phyloP scores from a whole-genome alignment of 2,329 filamentous ascomycete species.

The Beauveria australis region DNA sequence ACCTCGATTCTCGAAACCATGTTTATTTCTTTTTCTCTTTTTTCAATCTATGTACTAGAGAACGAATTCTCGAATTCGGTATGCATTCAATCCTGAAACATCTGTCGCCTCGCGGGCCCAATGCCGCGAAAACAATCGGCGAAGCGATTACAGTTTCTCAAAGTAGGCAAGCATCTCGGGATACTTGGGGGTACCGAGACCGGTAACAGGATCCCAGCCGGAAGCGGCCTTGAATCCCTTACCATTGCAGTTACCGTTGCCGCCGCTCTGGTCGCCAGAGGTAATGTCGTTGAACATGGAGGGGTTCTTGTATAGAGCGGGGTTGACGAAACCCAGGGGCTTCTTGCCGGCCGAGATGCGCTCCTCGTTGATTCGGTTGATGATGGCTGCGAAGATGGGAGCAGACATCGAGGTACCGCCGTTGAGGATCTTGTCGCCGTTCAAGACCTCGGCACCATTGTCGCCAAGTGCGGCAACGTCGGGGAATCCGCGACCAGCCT shows the following conservation, averaged over 20 bases:
- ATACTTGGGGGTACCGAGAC: conserved; percentile 12
- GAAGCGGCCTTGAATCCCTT: background rate
- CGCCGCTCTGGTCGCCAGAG: background rate
- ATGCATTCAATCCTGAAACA: conserved; percentile 1
- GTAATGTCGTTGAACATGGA: conserved; percentile 7
- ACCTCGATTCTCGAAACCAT: conserved; percentile 4
- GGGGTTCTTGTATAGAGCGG: conserved; percentile 11
- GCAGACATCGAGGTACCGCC: conserved; percentile 13
- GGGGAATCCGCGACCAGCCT: conserved; percentile 31
- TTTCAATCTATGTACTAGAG: too few species aligned
- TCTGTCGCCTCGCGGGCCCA: too few species aligned
- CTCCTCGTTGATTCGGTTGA: conserved; percentile 16
- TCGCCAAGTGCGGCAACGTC: conserved; percentile 36
- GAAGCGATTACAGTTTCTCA: background rate
- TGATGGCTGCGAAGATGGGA: conserved; percentile 14
- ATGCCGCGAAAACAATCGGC: background rate
- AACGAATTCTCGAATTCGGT: too few species aligned
- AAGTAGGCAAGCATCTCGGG: conserved; percentile 5
- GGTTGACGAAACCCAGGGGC: conserved; percentile 25
- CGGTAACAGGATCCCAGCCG: conserved; percentile 11
- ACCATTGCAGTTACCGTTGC: background rate
- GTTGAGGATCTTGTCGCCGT: conserved; percentile 15
- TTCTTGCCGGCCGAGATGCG: conserved; percentile 23
- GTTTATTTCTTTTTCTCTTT: too few species aligned
- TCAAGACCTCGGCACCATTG: conserved; percentile 32